These are phyloP conservation scores for Vigna hirtella DNA, from an alignment of 306 rosid genomes.

Conservation along the genomic window DNA sequence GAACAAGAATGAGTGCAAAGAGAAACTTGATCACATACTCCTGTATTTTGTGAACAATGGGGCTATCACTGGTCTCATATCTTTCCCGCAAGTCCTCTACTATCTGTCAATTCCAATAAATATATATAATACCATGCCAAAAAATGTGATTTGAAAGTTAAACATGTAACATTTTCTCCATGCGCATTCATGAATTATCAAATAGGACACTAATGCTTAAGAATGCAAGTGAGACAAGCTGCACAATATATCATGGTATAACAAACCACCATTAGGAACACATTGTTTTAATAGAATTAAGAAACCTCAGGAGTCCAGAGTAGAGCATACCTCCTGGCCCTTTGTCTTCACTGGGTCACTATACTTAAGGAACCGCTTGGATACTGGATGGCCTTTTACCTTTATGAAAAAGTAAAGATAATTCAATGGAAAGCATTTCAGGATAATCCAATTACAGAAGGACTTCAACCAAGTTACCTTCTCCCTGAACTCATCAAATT, in stretches of 20 bases:
- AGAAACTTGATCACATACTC: slow-evolving; percentile 61
- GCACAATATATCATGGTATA: slow-evolving; percentile 23
- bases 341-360: slow-evolving; percentile 80
- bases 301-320: slow-evolving; percentile 20
- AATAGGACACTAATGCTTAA: slow-evolving; percentile 14
- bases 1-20: slow-evolving; percentile 28
- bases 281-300: slow-evolving; percentile 17
- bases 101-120: slow-evolving; percentile 68
- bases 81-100: slow-evolving; percentile 82
- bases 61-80: slow-evolving; percentile 81
- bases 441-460: slow-evolving; percentile 6
- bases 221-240: slow-evolving; percentile 24
- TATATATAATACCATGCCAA: slow-evolving; percentile 34
- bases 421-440: slow-evolving; percentile 20
- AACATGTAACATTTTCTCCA: background rate
- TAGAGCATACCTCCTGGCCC: slow-evolving; percentile 79
- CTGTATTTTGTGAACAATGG: slow-evolving; percentile 83
- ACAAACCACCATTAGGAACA: slow-evolving; percentile 3
- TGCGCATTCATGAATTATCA: slow-evolving; percentile 1
- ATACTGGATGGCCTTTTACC: slow-evolving; percentile 69
- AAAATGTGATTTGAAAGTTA: slow-evolving; percentile 33
- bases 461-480: slow-evolving; percentile 58
- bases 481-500: slow-evolving; percentile 76
- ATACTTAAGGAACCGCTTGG: slow-evolving; percentile 61
- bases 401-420: slow-evolving; percentile 41